A percentile compares a stretch with the other conserved stretches of the same genome.
phyloP scores from a whole-genome alignment of 306 rosid species.

The Begonia peltatifolia region DNA sequence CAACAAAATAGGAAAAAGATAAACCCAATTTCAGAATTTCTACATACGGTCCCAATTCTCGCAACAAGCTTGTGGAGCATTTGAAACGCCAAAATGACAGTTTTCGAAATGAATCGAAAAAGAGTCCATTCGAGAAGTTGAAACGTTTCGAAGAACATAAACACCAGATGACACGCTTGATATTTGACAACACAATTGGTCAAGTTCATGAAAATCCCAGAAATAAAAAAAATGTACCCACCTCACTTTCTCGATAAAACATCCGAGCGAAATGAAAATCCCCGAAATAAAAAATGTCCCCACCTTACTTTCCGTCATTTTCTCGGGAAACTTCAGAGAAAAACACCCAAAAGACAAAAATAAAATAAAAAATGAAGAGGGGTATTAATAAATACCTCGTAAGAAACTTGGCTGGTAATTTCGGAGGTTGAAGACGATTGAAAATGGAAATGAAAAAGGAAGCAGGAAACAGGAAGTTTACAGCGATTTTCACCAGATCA shows the following conservation, averaged over 20 bases:
- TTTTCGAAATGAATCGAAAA: background rate
- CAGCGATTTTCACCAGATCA: too few relatives aligned
- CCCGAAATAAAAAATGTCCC: background rate
- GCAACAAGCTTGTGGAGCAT: background rate
- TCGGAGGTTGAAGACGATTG: too few relatives aligned
- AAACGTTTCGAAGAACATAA: background rate
- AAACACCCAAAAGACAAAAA: background rate
- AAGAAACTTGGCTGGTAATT: background rate
- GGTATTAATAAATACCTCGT: background rate
- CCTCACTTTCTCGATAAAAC: too few relatives aligned
- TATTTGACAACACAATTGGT: background rate
- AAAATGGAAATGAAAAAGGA: too few relatives aligned
- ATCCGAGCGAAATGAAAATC: too few relatives aligned
- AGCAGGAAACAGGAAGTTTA: too few relatives aligned
- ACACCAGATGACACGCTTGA: constrained; percentile 5
- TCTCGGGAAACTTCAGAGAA: background rate
- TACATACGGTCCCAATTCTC: background rate
- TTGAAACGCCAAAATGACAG: constrained; percentile 2
- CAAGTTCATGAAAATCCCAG: too few relatives aligned
- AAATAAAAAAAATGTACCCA: too few relatives aligned
- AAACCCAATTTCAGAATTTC: background rate
- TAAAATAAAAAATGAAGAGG: background rate
- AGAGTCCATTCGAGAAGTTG: background rate
- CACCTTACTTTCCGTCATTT: constrained; percentile 4
- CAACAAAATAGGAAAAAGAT: background rate